Percentiles rank a stretch among this genome's conserved stretches.
phyloP scores from a whole-genome alignment of 106 monocot species.

The Narthecium ossifragum region DNA sequence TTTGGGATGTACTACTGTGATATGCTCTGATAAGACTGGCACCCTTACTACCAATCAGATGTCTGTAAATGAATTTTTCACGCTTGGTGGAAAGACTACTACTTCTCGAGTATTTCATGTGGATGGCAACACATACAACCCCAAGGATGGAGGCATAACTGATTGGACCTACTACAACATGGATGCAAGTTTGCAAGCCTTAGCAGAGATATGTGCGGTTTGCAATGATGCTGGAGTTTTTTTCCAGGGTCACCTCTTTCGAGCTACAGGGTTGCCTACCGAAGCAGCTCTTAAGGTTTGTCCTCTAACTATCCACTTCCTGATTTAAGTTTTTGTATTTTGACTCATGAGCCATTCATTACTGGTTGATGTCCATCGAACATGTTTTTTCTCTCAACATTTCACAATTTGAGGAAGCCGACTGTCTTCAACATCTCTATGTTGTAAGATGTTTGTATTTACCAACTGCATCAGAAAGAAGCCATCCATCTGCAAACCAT shows the following conservation, averaged over 20 bases:
- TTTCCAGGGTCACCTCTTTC: slow-evolving; percentile 40
- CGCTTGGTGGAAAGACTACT: slow-evolving; percentile 35
- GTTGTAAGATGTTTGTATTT: too few species aligned
- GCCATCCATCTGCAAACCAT: too few species aligned
- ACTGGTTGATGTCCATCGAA: too few species aligned
- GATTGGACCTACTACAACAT: slow-evolving; percentile 47
- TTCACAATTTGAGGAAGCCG: too few species aligned
- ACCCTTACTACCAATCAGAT: slow-evolving; percentile 85
- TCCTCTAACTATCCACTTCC: too few species aligned
- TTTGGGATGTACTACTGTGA: slow-evolving; percentile 80
- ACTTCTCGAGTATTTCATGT: slow-evolving; percentile 40
- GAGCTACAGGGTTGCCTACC: slow-evolving; percentile 63
- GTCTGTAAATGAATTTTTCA: slow-evolving; percentile 73
- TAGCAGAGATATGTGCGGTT: slow-evolving; percentile 64
- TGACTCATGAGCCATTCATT: too few species aligned
- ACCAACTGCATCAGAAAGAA: too few species aligned
- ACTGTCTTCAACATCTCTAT: too few species aligned
- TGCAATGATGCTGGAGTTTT: slow-evolving; percentile 78
- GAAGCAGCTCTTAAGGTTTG: slow-evolving; percentile 87
- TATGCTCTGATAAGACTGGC: slow-evolving; percentile 86
- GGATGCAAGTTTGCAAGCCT: slow-evolving; percentile 46
- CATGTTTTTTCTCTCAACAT: too few species aligned
- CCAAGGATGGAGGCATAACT: slow-evolving; percentile 58
- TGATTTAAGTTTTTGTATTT: not conserved
- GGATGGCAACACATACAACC: slow-evolving; percentile 74